Conservation (phyloP, 73 alveolate species). For the Paramecium pentaurelia region DNA sequence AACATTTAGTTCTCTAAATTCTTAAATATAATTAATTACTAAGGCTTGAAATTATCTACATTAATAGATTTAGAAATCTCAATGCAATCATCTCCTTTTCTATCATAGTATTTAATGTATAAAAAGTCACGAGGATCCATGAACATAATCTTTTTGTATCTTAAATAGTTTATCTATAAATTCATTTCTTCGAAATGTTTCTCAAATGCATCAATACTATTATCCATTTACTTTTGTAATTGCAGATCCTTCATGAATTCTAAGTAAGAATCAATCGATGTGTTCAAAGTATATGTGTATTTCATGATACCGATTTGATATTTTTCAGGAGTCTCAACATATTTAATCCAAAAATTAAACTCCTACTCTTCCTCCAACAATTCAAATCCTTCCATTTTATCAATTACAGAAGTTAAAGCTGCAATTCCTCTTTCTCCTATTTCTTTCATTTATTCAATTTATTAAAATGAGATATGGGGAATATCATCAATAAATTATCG, state of each 20-base stretch:
- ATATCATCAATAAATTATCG: slow-evolving; percentile 18
- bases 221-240: background rate
- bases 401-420: background rate
- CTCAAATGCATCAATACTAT: slow-evolving; percentile 15
- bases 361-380: background rate
- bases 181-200: background rate
- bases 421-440: slow-evolving; percentile 2
- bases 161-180: background rate
- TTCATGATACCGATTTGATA: background rate
- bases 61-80: slow-evolving; percentile 14
- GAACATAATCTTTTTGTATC: slow-evolving; percentile 25
- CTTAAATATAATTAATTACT: background rate
- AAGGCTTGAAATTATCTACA: background rate
- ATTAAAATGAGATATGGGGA: background rate
- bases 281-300: slow-evolving; percentile 6
- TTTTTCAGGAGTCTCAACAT: slow-evolving; percentile 24
- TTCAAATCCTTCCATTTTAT: background rate
- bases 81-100: background rate
- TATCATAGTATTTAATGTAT: background rate
- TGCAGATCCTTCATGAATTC: slow-evolving; percentile 12
- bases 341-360: slow-evolving; percentile 42
- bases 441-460: background rate
- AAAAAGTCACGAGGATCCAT: slow-evolving; percentile 48
- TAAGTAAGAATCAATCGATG: background rate
- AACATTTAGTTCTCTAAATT: background rate